Base-by-base conservation (phyloP, 768 basidiomycete genomes). In the Tulasnella sp. region DNA sequence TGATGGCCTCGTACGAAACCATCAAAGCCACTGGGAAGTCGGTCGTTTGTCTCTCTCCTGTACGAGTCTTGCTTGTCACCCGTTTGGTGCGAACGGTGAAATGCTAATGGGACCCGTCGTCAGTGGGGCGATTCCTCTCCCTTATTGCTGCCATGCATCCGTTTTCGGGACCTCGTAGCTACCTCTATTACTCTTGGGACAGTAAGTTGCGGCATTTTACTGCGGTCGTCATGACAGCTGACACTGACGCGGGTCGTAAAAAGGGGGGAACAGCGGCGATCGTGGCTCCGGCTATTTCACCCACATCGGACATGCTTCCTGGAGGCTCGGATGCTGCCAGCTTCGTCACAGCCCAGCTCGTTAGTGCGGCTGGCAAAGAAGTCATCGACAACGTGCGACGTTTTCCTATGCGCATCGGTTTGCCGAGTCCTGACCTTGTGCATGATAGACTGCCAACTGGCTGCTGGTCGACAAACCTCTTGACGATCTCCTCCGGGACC, bases 111-210 rank as follows among this genome's bases (percentile, higher is more conserved):
- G 12, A n/a, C n/a, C n/a, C n/a, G 5, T 81, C 38, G 27, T 58
- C 81, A 91, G 89, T 91, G 91, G 90, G 90, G 90, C 0, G 90
- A 92, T 82, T 91, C 90, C 3, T 90, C 89, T 14, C 91, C 91
- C 18, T 84, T 91, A 6, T 85, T 90, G 27, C 87, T 92, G 34
- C 91, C 91, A 18, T 91, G 91, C 84, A 89, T 92, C 71, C 87
- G 91, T 3, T 91, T 92, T 83, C 85, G 90, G 48, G 90, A 91
- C 83, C 85, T 92, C n/a, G 90, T 87, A 39, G 88, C 92, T 31
- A 90, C 91, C 82, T 89, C 88, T 6, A 88, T 91, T 71, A 87
- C 91, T 40, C 89, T 86, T 75, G 90, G 89, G 38, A 92, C 91
- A 52, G 81, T 76, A 46, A 6, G n/a, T 90, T 91, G 2, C 16